phyloP scores from a whole-genome alignment of 2,329 filamentous ascomycete species.

The Fusarium mangiferae region DNA sequence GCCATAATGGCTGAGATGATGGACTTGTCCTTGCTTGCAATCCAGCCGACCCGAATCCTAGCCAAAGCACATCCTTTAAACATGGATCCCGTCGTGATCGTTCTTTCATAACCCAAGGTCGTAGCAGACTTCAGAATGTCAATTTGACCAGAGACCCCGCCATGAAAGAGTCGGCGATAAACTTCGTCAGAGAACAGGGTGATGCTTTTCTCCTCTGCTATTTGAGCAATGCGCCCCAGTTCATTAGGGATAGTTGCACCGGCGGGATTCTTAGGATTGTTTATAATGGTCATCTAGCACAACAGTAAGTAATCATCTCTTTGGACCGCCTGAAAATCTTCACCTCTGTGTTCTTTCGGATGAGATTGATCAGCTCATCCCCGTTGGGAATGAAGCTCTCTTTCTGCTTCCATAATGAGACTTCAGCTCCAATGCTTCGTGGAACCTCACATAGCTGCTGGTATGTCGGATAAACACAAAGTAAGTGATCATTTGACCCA shows the following conservation, averaged over 20 bases:
- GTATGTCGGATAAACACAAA: constrained; percentile 89
- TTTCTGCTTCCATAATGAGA: constrained; percentile 79
- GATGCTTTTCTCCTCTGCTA: constrained; percentile 72
- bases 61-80: constrained; percentile 88
- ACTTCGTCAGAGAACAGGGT: constrained; percentile 82
- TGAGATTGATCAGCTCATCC: constrained; percentile 70
- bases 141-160: constrained; percentile 58
- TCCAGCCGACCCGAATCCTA: constrained; percentile 85
- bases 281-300: constrained; percentile 59
- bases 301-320: constrained; percentile 12
- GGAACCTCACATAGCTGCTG: constrained; percentile 85
- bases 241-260: constrained; percentile 75
- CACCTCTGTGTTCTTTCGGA: constrained; percentile 77
- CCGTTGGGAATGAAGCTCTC: constrained; percentile 75
- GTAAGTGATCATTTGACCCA: constrained; percentile 80
- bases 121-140: constrained; percentile 71
- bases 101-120: constrained; percentile 76
- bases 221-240: constrained; percentile 69
- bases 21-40: constrained; percentile 71
- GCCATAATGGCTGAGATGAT: constrained; percentile 72
- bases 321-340: background rate
- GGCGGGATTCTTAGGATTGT: constrained; percentile 86
- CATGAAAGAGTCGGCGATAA: constrained; percentile 84
- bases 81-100: constrained; percentile 81
- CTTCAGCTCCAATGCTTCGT: constrained; percentile 77